Evolutionary conservation across 108 stramenopile species (phyloP), one percentile per base, ranked within the genome.

Genomic region (Nitzschia sp.): DNA sequence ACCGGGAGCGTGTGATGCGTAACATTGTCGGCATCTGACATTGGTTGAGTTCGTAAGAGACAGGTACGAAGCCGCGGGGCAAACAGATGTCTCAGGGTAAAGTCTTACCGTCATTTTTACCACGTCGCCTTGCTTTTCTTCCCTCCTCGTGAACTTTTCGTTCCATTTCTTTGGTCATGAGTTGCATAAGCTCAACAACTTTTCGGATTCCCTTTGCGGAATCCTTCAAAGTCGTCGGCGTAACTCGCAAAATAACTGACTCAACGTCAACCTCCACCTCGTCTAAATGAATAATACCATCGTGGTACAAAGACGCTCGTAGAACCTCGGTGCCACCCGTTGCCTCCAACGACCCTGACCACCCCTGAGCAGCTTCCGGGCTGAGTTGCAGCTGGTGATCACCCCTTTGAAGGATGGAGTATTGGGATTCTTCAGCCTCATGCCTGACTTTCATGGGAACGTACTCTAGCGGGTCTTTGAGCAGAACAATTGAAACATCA

Each of bases 91-190:
- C 8, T 59, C 59, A 9, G 33, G 59, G 27, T 59, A 4, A 1
- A 46, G 1, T 28, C 33, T 1, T 74, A 59, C 57, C 34, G 27
- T 63, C 60, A 36, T 42, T 64, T 34, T 64, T 34, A 51, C 72
- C 79, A 17, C 66, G 51, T 48, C 51, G 74, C 56, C 89, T 63
- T 1, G 84, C 85, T 60, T 75, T 83, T 29, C 90, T 68, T 63
- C 90, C 85, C 11, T 84, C 82, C 33, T 86, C 85, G 77, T 92
- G 91, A 19, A 92, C 86, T 56, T 84, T 87, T 35, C 91, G 70
- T 56, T 92, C 91, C 81, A 92, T 85, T 73, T 89, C 91, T 62
- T 56, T 82, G 19, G 87, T 85, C 25, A 83, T 71, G 24, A 92
- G 48, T 42, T 87, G 77, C 2, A 74, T 61, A 2, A 89, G 55